Base-by-base conservation (phyloP, 176 grass and related monocot genomes). In the Raddia distichophylla region DNA sequence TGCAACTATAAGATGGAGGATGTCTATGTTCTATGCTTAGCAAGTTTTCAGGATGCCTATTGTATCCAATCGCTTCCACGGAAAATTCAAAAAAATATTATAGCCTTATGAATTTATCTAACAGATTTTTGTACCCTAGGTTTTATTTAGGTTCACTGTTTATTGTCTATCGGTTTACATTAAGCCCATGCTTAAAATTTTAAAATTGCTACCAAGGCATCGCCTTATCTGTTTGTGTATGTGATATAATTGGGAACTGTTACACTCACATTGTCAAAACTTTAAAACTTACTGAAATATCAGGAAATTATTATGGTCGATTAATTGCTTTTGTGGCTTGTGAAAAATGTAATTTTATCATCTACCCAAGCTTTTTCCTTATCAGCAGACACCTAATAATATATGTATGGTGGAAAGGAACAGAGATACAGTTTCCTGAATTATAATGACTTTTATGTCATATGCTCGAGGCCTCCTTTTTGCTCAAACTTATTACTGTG, bases 21-120 rank as follows among this genome's bases (percentile, higher is more conserved):
- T 84, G 4, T 81, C 72, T 47, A 62, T 67, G 53, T 76, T 83
- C n/a, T 63, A 47, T 15, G 19, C 52, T 69, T 17, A 67, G 75
- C 62, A 75, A 60, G 32, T 5, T 75, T 75, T 62, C 44, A 56
- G 7, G 64, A 7, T 4, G 58, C 19, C 60, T 22, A 22, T 66
- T 60, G 22, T 53, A 67, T 57, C 16, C 13, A 2, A 18, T 54
- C 69, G 7, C 14, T 79, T 67, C 33, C 32, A n/a, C 44, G 32
- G 32, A 50, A 32, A 82, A 34, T 81, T 49, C 5, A 20, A 37
- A 83, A 71, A 71, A 54, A 8, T 12, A 0, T 40, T 73, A 15
- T 43, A 74, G n/a, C 22, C 18, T 79, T 33, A 67, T 62, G 33
- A 74, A 22, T 60, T 67, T 62, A 42, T 80, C 12, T 69, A 22